These are phyloP conservation scores for Rhododendron vialii DNA, from an alignment of 148 eudicot genomes.

Conservation along the genomic window DNA sequence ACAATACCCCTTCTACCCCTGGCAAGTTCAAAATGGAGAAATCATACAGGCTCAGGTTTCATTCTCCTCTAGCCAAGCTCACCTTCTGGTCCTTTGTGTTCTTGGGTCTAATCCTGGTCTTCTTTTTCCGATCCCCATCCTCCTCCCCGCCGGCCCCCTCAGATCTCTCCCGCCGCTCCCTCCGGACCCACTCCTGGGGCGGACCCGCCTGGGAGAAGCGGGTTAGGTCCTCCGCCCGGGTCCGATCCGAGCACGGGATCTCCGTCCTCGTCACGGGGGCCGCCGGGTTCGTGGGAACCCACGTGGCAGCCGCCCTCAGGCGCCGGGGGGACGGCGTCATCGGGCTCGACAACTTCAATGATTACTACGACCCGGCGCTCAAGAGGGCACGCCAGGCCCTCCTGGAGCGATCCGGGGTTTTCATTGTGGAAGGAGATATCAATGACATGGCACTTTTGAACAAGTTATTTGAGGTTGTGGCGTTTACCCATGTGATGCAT, in stretches of 20 bases:
- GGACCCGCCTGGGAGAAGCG: constrained; percentile 70
- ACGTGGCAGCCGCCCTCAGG: constrained; percentile 63
- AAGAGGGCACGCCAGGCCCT: constrained; percentile 63
- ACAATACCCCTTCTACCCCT: constrained; percentile 51
- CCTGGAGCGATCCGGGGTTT: constrained; percentile 53
- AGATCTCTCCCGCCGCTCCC: constrained; percentile 59
- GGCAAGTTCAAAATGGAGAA: constrained; percentile 75
- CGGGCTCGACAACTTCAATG: constrained; percentile 74
- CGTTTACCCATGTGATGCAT: constrained; percentile 84
- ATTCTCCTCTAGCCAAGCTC: constrained; percentile 51
- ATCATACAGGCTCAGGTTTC: constrained; percentile 42
- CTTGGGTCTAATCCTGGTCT: constrained; percentile 42
- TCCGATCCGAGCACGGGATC: constrained; percentile 51
- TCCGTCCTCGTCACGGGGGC: constrained; percentile 84
- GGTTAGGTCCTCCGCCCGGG: constrained; percentile 51
- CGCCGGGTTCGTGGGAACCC: constrained; percentile 81
- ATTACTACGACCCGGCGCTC: constrained; percentile 68
- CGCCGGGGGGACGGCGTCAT: constrained; percentile 75
- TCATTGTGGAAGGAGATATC: constrained; percentile 80
- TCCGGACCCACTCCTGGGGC: constrained; percentile 56
- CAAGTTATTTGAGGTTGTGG: constrained; percentile 61
- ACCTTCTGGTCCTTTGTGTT: constrained; percentile 58
- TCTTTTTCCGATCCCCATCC: constrained; percentile 38
- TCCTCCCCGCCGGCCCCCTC: constrained; percentile 21
- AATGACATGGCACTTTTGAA: constrained; percentile 51